These are phyloP conservation scores for Mytilinidion resinicola DNA, from an alignment of 495 filamentous ascomycete genomes.

Conservation along the genomic window DNA sequence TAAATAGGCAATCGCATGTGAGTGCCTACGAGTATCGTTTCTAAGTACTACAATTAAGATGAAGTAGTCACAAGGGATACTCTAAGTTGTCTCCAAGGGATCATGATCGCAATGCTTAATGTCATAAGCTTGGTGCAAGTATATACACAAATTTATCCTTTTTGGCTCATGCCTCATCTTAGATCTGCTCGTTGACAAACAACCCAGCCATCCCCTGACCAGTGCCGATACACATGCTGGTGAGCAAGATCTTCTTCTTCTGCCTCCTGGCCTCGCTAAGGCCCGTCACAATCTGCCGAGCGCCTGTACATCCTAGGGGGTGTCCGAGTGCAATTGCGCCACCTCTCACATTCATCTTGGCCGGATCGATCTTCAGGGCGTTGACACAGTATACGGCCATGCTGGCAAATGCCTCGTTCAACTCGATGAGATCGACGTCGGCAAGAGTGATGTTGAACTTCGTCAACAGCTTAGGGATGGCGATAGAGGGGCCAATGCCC, in stretches of 20 bases:
- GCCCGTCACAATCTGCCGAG: slow-evolving; percentile 70
- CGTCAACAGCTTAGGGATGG: slow-evolving; percentile 85
- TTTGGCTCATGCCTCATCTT: not conserved
- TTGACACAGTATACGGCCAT: slow-evolving; percentile 94
- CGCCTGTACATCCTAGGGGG: slow-evolving; percentile 86
- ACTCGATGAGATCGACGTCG: slow-evolving; percentile 84
- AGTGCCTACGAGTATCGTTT: too few species aligned
- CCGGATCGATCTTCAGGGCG: slow-evolving; percentile 64
- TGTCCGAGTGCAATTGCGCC: slow-evolving; percentile 92
- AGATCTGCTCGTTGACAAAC: slow-evolving; percentile 38
- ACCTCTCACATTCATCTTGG: slow-evolving; percentile 86
- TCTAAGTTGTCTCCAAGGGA: too few species aligned
- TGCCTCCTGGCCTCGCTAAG: slow-evolving; percentile 59
- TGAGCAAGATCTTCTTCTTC: slow-evolving; percentile 40
- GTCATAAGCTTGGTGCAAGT: too few species aligned
- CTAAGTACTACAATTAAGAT: too few species aligned
- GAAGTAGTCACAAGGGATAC: too few species aligned
- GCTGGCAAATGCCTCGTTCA: slow-evolving; percentile 96
- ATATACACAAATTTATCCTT: too few species aligned
- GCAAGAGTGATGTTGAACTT: slow-evolving; percentile 72
- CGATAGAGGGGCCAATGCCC: slow-evolving; percentile 91
- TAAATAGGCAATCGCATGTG: too few species aligned
- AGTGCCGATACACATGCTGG: slow-evolving; percentile 39
- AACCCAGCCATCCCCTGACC: slow-evolving; percentile 38
- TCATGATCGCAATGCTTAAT: too few species aligned